Conservation (phyloP, 2,329 filamentous ascomycete genomes). For the Aspergillus latus region DNA sequence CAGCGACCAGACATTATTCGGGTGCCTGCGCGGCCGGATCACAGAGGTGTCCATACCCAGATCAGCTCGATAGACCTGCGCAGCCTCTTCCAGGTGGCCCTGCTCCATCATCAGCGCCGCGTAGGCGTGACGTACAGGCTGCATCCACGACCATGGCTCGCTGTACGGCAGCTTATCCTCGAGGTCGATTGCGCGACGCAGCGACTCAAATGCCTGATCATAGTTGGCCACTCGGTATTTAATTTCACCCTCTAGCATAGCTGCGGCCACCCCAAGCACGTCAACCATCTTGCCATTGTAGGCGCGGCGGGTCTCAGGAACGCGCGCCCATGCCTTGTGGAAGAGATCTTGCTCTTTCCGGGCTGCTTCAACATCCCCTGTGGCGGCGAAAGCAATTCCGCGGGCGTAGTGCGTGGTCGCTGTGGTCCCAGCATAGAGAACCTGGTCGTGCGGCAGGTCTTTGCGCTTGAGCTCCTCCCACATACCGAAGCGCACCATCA, state of each 20-base stretch:
- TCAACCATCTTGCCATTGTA: slow-evolving; percentile 66
- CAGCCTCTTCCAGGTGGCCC: slow-evolving; percentile 55
- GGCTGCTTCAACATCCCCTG: slow-evolving; percentile 54
- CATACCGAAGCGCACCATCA: slow-evolving; percentile 67
- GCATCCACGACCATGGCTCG: slow-evolving; percentile 78
- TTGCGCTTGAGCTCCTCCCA: slow-evolving; percentile 67
- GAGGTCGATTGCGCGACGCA: slow-evolving; percentile 57
- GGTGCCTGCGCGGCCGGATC: slow-evolving; percentile 63
- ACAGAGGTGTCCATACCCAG: slow-evolving; percentile 58
- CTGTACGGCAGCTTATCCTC: slow-evolving; percentile 67
- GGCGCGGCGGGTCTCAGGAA: slow-evolving; percentile 60
- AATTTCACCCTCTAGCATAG: slow-evolving; percentile 71
- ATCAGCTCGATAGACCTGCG: slow-evolving; percentile 59
- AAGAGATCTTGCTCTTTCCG: slow-evolving; percentile 55
- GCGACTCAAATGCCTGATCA: slow-evolving; percentile 57
- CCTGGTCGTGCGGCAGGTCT: slow-evolving; percentile 54
- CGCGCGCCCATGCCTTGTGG: slow-evolving; percentile 48
- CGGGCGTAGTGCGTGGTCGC: slow-evolving; percentile 68
- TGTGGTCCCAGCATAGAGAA: slow-evolving; percentile 67
- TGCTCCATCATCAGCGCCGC: slow-evolving; percentile 69
- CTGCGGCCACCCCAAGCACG: slow-evolving; percentile 60
- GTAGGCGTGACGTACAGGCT: slow-evolving; percentile 67
- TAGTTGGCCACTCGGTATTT: slow-evolving; percentile 64
- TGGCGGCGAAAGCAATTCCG: slow-evolving; percentile 64
- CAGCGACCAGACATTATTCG: slow-evolving; percentile 72